These are phyloP conservation scores for Aspergillus bridgeri DNA, from an alignment of 495 filamentous ascomycete species.

Conservation along the genomic window DNA sequence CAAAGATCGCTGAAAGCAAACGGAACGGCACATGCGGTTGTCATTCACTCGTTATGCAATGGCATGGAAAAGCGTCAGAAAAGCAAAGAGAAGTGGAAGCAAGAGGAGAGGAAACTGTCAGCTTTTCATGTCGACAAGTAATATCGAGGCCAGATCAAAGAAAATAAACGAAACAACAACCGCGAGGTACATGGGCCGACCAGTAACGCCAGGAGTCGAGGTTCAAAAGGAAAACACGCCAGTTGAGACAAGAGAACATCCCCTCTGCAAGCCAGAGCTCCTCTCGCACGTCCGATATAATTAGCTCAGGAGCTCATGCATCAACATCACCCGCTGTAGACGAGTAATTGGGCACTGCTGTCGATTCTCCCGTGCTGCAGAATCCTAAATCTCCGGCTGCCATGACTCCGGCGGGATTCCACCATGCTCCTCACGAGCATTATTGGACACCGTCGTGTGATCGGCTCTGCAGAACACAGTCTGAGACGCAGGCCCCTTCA, in stretches of 20 bases:
- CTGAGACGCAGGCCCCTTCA: neutral
- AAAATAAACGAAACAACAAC: neutral
- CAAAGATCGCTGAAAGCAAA: neutral
- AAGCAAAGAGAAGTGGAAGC: neutral
- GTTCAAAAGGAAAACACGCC: neutral
- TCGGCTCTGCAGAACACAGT: neutral
- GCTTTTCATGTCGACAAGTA: neutral
- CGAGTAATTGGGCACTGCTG: neutral
- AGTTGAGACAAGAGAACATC: neutral
- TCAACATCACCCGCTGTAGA: neutral
- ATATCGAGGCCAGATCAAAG: neutral
- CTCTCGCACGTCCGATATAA: slow-evolving; percentile 1
- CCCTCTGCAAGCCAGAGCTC: neutral
- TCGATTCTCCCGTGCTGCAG: slow-evolving; percentile 7
- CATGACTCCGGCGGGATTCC: neutral
- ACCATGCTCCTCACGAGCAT: neutral
- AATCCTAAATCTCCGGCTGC: slow-evolving; percentile 2
- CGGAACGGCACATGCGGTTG: neutral
- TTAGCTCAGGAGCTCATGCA: slow-evolving; percentile 6
- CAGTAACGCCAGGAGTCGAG: neutral
- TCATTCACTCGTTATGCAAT: neutral
- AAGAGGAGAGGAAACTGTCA: neutral
- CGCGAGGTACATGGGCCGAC: neutral
- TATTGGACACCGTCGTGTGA: neutral
- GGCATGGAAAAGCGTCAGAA: neutral